These are phyloP conservation scores for Castanea mollissima DNA, from an alignment of 306 rosid genomes.

Conservation along the genomic window DNA sequence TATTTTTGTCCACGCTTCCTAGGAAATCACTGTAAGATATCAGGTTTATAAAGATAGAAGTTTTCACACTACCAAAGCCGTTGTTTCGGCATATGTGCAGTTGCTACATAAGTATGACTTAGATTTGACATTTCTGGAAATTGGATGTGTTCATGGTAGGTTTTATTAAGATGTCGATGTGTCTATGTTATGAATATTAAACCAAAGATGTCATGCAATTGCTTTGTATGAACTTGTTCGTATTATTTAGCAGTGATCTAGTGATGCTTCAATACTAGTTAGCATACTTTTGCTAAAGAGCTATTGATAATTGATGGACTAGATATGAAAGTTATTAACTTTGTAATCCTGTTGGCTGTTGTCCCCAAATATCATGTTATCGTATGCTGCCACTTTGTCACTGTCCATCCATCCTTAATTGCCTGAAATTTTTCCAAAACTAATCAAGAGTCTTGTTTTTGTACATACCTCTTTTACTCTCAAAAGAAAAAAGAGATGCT, in stretches of 20 bases:
- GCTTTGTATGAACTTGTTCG: not conserved
- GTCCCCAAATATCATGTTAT: not conserved
- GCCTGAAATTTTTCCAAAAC: not conserved
- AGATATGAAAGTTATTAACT: not conserved
- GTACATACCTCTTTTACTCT: not conserved
- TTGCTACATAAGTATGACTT: not conserved
- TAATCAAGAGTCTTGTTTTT: not conserved
- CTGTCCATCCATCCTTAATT: not conserved
- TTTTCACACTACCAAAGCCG: not conserved
- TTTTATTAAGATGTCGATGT: not conserved
- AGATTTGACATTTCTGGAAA: not conserved
- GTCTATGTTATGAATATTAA: not conserved
- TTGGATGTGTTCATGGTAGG: no score
- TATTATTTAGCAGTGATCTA: not conserved
- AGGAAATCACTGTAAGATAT: not conserved
- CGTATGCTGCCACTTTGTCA: not conserved
- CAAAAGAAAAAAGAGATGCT: not conserved
- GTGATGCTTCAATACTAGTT: not conserved
- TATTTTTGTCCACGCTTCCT: not conserved
- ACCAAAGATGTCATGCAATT: not conserved
- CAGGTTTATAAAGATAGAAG: not conserved
- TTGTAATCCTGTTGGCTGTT: not conserved
- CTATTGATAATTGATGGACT: not conserved
- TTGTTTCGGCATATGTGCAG: not conserved
- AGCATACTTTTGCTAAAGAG: not conserved